Conservation (phyloP, 306 rosid species). For the Astragalus glycyphyllos region DNA sequence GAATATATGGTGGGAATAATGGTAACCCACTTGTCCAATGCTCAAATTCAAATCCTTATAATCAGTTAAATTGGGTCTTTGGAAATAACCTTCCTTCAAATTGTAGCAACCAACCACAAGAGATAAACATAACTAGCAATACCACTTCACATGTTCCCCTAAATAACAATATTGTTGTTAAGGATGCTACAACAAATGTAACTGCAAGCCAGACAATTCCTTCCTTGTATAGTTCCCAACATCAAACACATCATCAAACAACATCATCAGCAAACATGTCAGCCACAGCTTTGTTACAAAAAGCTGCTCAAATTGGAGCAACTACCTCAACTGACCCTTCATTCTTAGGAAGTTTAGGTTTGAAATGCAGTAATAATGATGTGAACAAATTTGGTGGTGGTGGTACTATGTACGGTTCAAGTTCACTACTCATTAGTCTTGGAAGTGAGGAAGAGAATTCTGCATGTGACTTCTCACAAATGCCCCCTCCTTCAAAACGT, state of each 20-base stretch:
- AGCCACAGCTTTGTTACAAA: conserved; percentile 90
- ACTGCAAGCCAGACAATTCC: conserved; percentile 47
- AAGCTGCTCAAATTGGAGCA: conserved; percentile 84
- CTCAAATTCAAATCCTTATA: conserved; percentile 47
- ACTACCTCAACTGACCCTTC: conserved; percentile 68
- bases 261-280: conserved; percentile 68
- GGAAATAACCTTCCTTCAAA: conserved; percentile 57
- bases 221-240: conserved; percentile 70
- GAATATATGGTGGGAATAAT: conserved; percentile 36
- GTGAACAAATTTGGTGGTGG: conserved; percentile 56
- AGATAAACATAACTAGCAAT: conserved; percentile 42
- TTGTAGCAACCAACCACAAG: conserved; percentile 29
- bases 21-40: conserved; percentile 51
- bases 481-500: conserved; percentile 72
- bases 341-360: conserved; percentile 64
- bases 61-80: conserved; percentile 69
- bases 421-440: conserved; percentile 41
- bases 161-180: conserved; percentile 23
- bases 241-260: conserved; percentile 45
- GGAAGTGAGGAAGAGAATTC: conserved; percentile 53
- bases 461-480: conserved; percentile 51
- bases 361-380: conserved; percentile 57
- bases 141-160: conserved; percentile 47
- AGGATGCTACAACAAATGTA: conserved; percentile 30
- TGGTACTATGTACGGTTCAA: conserved; percentile 57